Percentiles rank a stretch among this genome's conserved stretches.
These are phyloP conservation scores for Agrocybe chaxingu DNA, from an alignment of 768 basidiomycete species.

Conservation along the genomic window DNA sequence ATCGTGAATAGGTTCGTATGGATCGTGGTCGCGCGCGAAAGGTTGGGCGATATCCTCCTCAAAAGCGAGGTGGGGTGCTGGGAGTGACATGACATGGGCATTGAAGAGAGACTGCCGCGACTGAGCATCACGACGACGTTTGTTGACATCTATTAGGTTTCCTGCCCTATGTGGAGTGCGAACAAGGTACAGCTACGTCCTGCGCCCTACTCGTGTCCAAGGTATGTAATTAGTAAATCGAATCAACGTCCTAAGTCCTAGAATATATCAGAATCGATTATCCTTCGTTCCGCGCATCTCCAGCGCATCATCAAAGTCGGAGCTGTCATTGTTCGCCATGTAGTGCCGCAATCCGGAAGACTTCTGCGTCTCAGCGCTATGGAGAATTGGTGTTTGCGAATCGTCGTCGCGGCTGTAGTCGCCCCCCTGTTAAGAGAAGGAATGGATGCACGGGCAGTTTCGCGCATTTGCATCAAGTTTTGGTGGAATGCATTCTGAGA, in stretches of 20 bases:
- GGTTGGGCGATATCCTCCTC: constrained; percentile 42
- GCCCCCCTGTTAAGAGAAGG: constrained; percentile 44
- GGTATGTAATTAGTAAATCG: constrained; percentile 1
- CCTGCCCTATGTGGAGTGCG: not conserved
- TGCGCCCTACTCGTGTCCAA: not conserved
- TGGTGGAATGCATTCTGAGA: constrained; percentile 73
- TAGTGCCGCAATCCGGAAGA: constrained; percentile 55
- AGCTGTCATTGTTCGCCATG: constrained; percentile 44
- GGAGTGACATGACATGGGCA: constrained; percentile 24
- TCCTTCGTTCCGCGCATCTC: constrained; percentile 38
- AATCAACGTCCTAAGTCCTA: not conserved
- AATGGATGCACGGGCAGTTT: constrained; percentile 66
- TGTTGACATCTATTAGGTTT: constrained; percentile 14
- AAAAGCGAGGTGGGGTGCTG: constrained; percentile 32
- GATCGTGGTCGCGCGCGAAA: constrained; percentile 7
- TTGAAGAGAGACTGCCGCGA: constrained; percentile 3
- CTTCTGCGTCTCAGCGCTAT: constrained; percentile 40
- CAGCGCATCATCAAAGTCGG: constrained; percentile 48
- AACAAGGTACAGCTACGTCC: not conserved
- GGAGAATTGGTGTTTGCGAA: constrained; percentile 50
- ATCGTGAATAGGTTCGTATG: not conserved
- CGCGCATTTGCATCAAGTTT: constrained; percentile 76
- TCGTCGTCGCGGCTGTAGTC: constrained; percentile 48
- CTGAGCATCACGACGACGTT: constrained; percentile 4
- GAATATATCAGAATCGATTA: constrained; percentile 31